A percentile compares a stretch with the other conserved stretches of the same genome.
Evolutionary conservation across 2,329 filamentous ascomycete genomes (phyloP).

Genomic region (Clarireedia paspali): DNA sequence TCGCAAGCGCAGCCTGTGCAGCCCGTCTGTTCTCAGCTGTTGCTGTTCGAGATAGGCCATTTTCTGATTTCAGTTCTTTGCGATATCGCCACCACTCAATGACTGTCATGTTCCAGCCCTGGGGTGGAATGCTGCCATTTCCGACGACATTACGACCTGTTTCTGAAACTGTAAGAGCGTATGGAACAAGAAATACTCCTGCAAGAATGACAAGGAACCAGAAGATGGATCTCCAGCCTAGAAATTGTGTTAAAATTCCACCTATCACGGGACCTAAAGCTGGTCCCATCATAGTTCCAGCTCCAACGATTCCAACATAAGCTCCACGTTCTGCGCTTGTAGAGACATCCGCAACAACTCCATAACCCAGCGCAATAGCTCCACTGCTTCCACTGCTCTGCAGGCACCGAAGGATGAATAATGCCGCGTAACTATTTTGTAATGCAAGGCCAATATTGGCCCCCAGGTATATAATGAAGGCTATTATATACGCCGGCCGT

Average conservation of each 20-base stretch:
- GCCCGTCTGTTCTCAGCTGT: constrained; percentile 29
- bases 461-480: constrained; percentile 46
- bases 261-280: constrained; percentile 44
- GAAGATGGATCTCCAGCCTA: constrained; percentile 46
- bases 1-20: constrained; percentile 30
- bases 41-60: constrained; percentile 20
- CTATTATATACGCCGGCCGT: constrained; percentile 47
- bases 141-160: constrained; percentile 29
- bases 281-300: constrained; percentile 39
- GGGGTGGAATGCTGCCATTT: constrained; percentile 45
- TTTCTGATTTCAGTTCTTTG: constrained; percentile 20
- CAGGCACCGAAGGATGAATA: constrained; percentile 48
- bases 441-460: constrained; percentile 50
- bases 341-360: constrained; percentile 64
- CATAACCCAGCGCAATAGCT: constrained; percentile 62
- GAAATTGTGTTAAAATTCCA: constrained; percentile 37
- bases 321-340: constrained; percentile 62
- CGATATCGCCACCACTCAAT: constrained; percentile 36
- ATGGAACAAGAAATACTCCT: constrained; percentile 31
- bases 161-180: constrained; percentile 26
- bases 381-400: constrained; percentile 50
- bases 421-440: constrained; percentile 41
- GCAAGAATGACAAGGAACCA: constrained; percentile 45
- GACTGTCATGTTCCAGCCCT: constrained; percentile 49
- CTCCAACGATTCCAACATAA: constrained; percentile 65